Evolutionary conservation across 2,329 filamentous ascomycete species (phyloP), one percentile per base, ranked within the genome.

Genomic region (Neopestalotiopsis clavispora): DNA sequence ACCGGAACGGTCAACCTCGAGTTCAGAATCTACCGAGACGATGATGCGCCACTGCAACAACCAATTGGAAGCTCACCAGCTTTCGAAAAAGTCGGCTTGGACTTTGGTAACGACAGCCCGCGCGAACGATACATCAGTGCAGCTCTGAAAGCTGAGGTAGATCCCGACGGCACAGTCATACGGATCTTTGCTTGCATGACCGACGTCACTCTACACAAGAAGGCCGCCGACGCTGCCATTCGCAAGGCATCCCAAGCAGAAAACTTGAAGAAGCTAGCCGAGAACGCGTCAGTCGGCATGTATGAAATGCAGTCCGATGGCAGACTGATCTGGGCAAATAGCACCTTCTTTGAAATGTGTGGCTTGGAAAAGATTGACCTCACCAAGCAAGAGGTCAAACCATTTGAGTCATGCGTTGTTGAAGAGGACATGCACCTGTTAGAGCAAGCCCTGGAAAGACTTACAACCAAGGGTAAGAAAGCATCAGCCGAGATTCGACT

Each of bases 221-320:
- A 81, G 67, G 83, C 83, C 0, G 81, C 84, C 6, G 84, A 86
- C 58, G 83, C 84, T 68, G 85, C 85, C 0, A 78, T 84, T 32
- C 80, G 82, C 20, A 80, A 84, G 60, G 84, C 85, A 2, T 85
- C 86, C 71, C 83, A 87, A 68, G 84, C 84, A 7, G 83, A 85
- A 71, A 86, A 87, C 69, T 77, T 87, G 34, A 86, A 86, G 73
- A 82, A 85, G 58, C 86, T 87, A 78, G 84, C 85, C 7, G 84
- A 87, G 72, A 82, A 84, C 65, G 85, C 85, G 4, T 86, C 85
- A 0, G 85, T 87, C 12, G 85, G 85, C 66, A 84, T 87, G 83
- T 87, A 86, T 71, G 85, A 86, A 64, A 85, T 87, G 78, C 82
- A 84, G 68, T 78, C 83, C n/a, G 80, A 84, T 30, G 85, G 85